Evolutionary conservation across 2,329 filamentous ascomycete genomes (phyloP).

Genomic region (Pyrenophora teres): DNA sequence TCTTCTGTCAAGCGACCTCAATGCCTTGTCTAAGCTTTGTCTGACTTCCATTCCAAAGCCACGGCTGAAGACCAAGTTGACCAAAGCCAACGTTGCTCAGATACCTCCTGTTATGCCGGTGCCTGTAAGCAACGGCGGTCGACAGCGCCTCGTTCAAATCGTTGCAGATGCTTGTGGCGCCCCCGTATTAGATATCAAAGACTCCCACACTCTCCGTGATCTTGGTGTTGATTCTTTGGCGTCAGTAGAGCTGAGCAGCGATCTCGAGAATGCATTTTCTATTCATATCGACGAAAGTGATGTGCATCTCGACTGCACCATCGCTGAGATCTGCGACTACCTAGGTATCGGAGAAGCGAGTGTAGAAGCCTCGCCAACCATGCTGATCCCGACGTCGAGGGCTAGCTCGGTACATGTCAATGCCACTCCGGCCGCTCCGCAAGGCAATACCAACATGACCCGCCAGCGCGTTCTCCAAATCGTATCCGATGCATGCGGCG

Average conservation of each 20-base stretch:
- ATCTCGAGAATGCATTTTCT: slow-evolving; percentile 2
- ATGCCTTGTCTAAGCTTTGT: neutral
- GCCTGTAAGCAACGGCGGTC: neutral
- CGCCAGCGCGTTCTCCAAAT: neutral
- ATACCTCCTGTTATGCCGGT: neutral
- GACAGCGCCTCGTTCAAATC: neutral
- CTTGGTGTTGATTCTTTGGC: slow-evolving; percentile 21
- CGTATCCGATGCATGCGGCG: neutral
- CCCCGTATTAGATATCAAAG: neutral
- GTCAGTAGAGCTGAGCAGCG: slow-evolving; percentile 1
- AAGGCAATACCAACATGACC: neutral
- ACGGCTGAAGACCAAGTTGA: neutral
- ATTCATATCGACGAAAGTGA: neutral
- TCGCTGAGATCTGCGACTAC: neutral
- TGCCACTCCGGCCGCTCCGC: neutral
- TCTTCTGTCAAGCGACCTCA: neutral
- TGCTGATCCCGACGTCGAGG: neutral
- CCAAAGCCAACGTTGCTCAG: neutral
- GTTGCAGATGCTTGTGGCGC: slow-evolving; percentile 1
- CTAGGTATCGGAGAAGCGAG: neutral
- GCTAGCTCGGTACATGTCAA: neutral
- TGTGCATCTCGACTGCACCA: neutral
- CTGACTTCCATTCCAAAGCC: neutral
- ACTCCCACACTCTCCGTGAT: slow-evolving; percentile 7
- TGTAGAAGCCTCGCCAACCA: neutral